These are phyloP conservation scores for Trichomonas gallinae DNA, from an alignment of 208 protist genomes.

Conservation along the genomic window DNA sequence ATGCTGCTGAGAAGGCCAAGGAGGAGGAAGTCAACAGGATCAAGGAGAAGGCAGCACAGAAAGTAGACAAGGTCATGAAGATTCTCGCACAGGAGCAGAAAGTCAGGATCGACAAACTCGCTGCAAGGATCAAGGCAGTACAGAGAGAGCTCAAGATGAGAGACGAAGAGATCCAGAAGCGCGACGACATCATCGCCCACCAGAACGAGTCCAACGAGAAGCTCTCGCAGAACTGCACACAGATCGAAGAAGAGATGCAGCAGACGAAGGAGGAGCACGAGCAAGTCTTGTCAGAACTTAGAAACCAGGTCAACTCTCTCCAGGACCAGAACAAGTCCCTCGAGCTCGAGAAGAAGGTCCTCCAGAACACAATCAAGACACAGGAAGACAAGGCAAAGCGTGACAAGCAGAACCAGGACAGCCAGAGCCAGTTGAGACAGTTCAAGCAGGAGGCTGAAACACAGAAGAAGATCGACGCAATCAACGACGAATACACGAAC, in stretches of 20 bases:
- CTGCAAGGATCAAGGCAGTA: neutral
- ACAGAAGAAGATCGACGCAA: neutral
- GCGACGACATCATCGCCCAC: neutral
- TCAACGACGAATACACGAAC: neutral
- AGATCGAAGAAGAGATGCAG: neutral
- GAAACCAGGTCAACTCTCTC: neutral
- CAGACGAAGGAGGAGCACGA: neutral
- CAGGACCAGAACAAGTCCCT: neutral
- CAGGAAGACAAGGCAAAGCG: neutral
- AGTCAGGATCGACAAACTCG: neutral
- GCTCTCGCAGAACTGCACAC: neutral
- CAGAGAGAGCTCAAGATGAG: neutral
- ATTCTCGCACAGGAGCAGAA: neutral
- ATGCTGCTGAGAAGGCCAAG: neutral
- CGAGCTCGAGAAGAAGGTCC: neutral
- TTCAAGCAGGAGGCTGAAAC: neutral
- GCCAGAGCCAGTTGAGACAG: neutral
- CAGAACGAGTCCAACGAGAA: neutral
- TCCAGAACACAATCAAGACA: neutral
- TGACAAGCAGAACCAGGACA: neutral
- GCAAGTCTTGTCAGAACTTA: neutral
- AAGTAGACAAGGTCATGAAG: neutral
- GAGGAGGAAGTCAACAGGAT: neutral
- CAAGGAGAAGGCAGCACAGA: neutral
- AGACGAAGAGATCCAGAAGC: neutral